Conservation (phyloP, 805 yeast genomes). For the Candida lessepsii region DNA sequence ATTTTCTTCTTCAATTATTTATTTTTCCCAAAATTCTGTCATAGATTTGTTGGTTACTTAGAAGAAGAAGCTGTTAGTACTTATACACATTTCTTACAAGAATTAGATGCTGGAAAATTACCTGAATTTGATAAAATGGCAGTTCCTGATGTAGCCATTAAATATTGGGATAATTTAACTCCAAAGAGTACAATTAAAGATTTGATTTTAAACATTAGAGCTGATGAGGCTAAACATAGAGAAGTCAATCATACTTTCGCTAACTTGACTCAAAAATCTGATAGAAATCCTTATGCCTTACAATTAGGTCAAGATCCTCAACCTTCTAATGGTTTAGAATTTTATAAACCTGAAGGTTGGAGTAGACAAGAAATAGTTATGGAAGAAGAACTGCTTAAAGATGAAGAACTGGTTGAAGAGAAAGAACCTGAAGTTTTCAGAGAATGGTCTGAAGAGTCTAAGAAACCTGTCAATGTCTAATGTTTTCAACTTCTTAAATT, state of each 20-base stretch:
- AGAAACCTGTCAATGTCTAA: neutral
- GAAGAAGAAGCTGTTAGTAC: conserved; percentile 78
- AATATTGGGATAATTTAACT: conserved; percentile 59
- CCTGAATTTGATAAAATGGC: conserved; percentile 45
- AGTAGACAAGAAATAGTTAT: conserved; percentile 37
- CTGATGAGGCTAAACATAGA: conserved; percentile 77
- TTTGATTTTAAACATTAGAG: conserved; percentile 59
- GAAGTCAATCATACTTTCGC: conserved; percentile 80
- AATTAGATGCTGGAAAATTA: conserved; percentile 51
- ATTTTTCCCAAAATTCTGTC: conserved; percentile 61
- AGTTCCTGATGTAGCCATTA: conserved; percentile 59
- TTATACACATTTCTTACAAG: conserved; percentile 56
- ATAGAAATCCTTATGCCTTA: conserved; percentile 67
- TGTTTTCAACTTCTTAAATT: too few relatives aligned
- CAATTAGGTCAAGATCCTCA: conserved; percentile 40
- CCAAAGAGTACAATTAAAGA: conserved; percentile 56
- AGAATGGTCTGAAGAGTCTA: neutral
- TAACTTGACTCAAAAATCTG: conserved; percentile 50
- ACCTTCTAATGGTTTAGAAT: conserved; percentile 35
- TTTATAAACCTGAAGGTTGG: conserved; percentile 39
- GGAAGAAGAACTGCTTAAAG: too few relatives aligned
- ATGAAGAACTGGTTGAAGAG: neutral
- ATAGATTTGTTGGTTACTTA: conserved; percentile 72
- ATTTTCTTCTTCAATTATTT: conserved; percentile 60
- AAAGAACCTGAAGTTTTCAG: neutral